Evolutionary conservation across 257 asterid species (phyloP).

Genomic region (Solanum piurae): DNA sequence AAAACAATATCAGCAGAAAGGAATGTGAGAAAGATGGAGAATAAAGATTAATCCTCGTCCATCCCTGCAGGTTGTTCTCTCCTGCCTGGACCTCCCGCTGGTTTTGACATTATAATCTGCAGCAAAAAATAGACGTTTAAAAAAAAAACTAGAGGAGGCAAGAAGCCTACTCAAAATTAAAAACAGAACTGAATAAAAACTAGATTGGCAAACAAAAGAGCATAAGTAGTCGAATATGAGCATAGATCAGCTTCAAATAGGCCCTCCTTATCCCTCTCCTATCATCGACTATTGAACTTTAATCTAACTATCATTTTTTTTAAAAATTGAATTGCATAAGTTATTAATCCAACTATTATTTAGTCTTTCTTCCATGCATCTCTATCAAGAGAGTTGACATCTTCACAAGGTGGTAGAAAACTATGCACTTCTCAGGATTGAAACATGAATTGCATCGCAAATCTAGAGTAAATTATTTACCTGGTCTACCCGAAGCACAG

Average conservation of each 20-base stretch:
- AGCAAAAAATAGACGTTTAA: background rate
- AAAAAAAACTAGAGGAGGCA: background rate
- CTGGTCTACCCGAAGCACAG: conserved; percentile 98
- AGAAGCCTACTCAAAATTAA: background rate
- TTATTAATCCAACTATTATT: background rate
- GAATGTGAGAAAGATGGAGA: background rate
- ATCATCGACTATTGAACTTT: background rate
- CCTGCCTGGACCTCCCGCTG: conserved; percentile 47
- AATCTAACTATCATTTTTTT: background rate
- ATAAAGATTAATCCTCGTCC: conserved; percentile 22
- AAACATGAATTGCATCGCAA: background rate
- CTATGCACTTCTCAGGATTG: background rate
- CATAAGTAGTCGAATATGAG: background rate
- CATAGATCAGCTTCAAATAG: background rate
- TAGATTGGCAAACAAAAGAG: background rate
- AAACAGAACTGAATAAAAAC: background rate
- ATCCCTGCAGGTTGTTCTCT: conserved; percentile 22
- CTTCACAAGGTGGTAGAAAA: background rate
- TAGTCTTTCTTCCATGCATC: background rate
- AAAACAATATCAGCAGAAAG: background rate
- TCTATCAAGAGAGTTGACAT: background rate
- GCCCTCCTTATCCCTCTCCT: background rate
- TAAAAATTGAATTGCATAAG: background rate
- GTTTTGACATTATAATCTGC: conserved; percentile 53
- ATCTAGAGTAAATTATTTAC: conserved; percentile 21